phyloP scores from a whole-genome alignment of 2,329 filamentous ascomycete species.

The Aspergillus viridinutans region DNA sequence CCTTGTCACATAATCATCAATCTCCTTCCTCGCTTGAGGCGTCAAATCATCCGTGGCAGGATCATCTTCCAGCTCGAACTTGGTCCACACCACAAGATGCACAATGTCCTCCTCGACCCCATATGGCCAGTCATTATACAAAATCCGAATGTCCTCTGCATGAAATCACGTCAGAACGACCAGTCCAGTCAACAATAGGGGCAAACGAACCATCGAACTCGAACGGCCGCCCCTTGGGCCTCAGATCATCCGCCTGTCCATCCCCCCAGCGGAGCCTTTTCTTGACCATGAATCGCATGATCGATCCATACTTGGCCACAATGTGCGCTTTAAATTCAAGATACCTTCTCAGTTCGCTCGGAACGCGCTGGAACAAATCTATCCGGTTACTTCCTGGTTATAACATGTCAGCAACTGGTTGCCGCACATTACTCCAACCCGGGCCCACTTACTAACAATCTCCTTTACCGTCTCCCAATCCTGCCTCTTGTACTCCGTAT shows the following conservation, averaged over 20 bases:
- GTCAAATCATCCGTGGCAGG: conserved; percentile 63
- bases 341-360: conserved; percentile 75
- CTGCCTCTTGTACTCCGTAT: conserved; percentile 59
- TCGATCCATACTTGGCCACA: conserved; percentile 64
- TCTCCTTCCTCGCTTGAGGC: conserved; percentile 55
- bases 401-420: background rate
- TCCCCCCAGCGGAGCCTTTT: conserved; percentile 66
- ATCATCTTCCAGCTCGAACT: conserved; percentile 74
- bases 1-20: conserved; percentile 65
- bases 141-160: conserved; percentile 63
- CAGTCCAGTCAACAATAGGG: background rate
- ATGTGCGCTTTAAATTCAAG: conserved; percentile 64
- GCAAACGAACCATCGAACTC: conserved; percentile 31
- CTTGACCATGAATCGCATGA: conserved; percentile 70
- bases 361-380: conserved; percentile 70
- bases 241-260: conserved; percentile 36
- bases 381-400: conserved; percentile 61
- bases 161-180: conserved; percentile 11
- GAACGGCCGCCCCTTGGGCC: conserved; percentile 27
- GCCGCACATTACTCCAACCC: background rate
- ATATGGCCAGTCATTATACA: conserved; percentile 94
- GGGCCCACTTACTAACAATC: conserved; percentile 49
- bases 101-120: conserved; percentile 72
- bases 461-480: conserved; percentile 66
- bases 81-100: conserved; percentile 90